Evolutionary conservation across 192 early-diverging fungal genomes (phyloP).

Genomic region (Geosiphon pyriformis): DNA sequence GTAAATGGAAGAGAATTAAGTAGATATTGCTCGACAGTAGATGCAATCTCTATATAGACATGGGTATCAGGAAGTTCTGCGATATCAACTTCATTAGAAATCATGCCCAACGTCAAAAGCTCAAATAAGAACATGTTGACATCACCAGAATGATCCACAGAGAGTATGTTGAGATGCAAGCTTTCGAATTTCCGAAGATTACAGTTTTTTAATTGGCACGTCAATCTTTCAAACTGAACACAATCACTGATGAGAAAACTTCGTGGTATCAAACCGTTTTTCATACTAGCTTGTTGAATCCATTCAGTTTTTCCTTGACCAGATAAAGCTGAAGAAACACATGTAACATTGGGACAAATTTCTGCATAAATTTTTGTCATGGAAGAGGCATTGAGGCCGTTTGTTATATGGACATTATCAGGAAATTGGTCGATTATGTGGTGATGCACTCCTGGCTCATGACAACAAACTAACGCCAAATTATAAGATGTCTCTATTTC

Average conservation of each 20-base stretch:
- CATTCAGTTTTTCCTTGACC: slow-evolving; percentile 27
- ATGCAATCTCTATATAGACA: slow-evolving; percentile 24
- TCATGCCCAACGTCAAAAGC: slow-evolving; percentile 7
- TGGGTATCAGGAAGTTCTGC: neutral
- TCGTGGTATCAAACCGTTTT: neutral
- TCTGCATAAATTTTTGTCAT: slow-evolving; percentile 18
- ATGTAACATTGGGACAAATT: slow-evolving; percentile 22
- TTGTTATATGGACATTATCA: slow-evolving; percentile 12
- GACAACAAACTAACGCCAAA: slow-evolving; percentile 22
- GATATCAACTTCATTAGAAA: slow-evolving; percentile 1
- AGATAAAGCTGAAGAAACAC: slow-evolving; percentile 23
- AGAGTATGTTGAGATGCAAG: slow-evolving; percentile 22
- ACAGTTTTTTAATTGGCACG: neutral
- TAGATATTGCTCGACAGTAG: slow-evolving; percentile 19
- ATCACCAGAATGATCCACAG: slow-evolving; percentile 12
- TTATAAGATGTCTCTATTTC: neutral
- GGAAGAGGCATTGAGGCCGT: slow-evolving; percentile 1
- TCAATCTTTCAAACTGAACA: slow-evolving; percentile 6
- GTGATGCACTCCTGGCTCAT: slow-evolving; percentile 15
- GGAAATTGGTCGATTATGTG: slow-evolving; percentile 27
- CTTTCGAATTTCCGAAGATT: slow-evolving; percentile 6
- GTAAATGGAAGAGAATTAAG: slow-evolving; percentile 7
- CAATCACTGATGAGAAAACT: slow-evolving; percentile 22
- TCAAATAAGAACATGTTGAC: slow-evolving; percentile 28
- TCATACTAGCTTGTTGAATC: slow-evolving; percentile 8